Percentiles rank a stretch among this genome's conserved stretches.
These are phyloP conservation scores for Solanum etuberosum DNA, from an alignment of 257 asterid genomes.

Conservation along the genomic window DNA sequence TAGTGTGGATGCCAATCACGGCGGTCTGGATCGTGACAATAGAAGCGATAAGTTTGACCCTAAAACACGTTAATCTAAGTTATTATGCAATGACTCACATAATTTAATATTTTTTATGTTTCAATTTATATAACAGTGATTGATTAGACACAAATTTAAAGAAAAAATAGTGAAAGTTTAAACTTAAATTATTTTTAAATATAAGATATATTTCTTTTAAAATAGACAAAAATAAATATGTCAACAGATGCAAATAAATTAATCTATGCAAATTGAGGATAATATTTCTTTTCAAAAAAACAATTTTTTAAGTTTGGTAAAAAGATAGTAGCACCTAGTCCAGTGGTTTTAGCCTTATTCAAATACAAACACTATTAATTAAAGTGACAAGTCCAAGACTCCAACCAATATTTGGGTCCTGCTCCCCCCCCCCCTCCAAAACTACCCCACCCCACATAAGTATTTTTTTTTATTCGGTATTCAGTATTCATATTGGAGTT, in stretches of 20 bases:
- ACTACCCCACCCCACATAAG: no score
- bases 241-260: not conserved
- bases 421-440: not conserved
- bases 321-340: not conserved
- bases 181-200: not conserved
- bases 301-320: not conserved
- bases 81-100: not conserved
- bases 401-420: not conserved
- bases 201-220: not conserved
- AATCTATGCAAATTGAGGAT: not conserved
- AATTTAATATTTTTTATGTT: not conserved
- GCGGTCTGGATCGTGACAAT: no score
- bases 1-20: no score
- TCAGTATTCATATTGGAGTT: no score
- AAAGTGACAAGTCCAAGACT: not conserved
- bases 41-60: not conserved
- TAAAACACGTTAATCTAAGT: not conserved
- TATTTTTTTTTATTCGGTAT: fast-evolving
- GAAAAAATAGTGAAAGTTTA: not conserved
- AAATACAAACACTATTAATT: not conserved
- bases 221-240: not conserved
- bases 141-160: not conserved
- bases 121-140: not conserved
- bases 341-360: not conserved
- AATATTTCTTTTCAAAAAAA: not conserved